Percentiles rank a stretch among this genome's conserved stretches.
phyloP scores from a whole-genome alignment of 371 early-diverging fungal genomes.

The Syncephalastrum contaminatum region DNA sequence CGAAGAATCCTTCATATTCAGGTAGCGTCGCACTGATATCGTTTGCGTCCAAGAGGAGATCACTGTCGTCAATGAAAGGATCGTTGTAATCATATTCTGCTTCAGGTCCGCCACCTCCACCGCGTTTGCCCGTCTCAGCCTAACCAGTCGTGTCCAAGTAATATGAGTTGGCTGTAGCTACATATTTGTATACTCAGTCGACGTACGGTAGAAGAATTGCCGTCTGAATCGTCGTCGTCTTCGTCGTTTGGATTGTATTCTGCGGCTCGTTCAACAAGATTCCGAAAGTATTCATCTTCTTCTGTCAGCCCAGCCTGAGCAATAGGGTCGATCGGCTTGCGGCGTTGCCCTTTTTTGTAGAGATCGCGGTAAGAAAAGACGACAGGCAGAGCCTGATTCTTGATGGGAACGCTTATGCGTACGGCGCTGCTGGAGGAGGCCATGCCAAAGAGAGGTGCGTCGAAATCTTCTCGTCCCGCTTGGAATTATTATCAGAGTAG shows the following conservation, averaged over 20 bases:
- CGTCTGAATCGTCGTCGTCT: background rate
- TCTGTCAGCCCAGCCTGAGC: background rate
- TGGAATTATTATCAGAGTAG: too few relatives aligned
- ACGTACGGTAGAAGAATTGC: too few relatives aligned
- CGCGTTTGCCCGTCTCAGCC: conserved; percentile 1
- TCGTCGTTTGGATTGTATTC: background rate
- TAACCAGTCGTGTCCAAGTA: background rate
- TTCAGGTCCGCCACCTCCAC: conserved; percentile 2
- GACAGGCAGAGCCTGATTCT: conserved; percentile 11
- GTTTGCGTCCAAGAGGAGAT: conserved; percentile 37
- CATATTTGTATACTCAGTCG: too few relatives aligned
- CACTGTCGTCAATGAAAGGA: conserved; percentile 54
- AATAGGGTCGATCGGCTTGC: too few relatives aligned
- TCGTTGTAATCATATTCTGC: conserved; percentile 46
- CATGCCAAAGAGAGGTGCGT: too few relatives aligned
- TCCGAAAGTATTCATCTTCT: conserved; percentile 1
- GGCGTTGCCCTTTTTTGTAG: conserved; percentile 3
- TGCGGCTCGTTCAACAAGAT: background rate
- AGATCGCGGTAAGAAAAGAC: conserved; percentile 21
- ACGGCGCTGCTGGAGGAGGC: background rate
- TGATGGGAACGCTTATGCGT: conserved; percentile 7
- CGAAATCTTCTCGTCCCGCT: too few relatives aligned
- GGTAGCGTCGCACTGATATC: conserved; percentile 17
- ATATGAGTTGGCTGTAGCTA: background rate
- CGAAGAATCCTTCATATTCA: conserved; percentile 46